Conservation (phyloP, 78 protist genomes). For the Salpingoeca rosetta region DNA sequence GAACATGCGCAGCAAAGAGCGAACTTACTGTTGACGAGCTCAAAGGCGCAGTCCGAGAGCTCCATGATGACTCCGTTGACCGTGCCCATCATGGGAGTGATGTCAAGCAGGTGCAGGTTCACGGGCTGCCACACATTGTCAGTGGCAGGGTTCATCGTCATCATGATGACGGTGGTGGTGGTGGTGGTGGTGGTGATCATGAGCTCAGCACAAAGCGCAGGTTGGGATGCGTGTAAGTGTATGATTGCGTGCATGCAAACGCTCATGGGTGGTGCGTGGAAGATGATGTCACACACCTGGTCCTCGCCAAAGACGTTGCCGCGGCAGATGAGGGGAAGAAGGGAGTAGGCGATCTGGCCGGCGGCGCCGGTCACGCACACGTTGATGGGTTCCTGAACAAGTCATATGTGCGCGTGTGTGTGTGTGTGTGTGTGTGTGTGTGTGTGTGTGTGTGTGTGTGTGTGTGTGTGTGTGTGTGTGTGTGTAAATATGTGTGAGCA, state of each 20-base stretch:
- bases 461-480: no score
- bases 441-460: no score
- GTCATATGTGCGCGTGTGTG: no score
- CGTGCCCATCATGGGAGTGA: conserved; percentile 41
- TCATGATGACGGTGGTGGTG: neutral
- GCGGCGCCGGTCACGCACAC: conserved; percentile 90
- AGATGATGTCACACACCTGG: neutral
- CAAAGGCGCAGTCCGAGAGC: conserved; percentile 44
- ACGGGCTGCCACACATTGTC: no score
- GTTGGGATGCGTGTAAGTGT: no score
- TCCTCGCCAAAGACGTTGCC: conserved; percentile 27
- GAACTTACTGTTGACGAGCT: conserved; percentile 4
- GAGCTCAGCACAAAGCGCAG: no score
- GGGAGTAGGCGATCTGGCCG: conserved; percentile 79
- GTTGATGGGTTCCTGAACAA: conserved; percentile 17
- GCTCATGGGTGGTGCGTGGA: neutral
- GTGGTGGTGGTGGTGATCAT: neutral
- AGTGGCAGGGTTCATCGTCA: conserved; percentile 55
- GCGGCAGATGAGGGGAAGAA: conserved; percentile 51
- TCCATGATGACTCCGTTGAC: conserved; percentile 54
- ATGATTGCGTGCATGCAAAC: no score
- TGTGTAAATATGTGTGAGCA: no score
- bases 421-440: no score
- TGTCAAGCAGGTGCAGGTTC: conserved; percentile 76
- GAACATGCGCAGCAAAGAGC: neutral